Conservation (phyloP, 2,329 filamentous ascomycete genomes). For the Mycogone perniciosa region DNA sequence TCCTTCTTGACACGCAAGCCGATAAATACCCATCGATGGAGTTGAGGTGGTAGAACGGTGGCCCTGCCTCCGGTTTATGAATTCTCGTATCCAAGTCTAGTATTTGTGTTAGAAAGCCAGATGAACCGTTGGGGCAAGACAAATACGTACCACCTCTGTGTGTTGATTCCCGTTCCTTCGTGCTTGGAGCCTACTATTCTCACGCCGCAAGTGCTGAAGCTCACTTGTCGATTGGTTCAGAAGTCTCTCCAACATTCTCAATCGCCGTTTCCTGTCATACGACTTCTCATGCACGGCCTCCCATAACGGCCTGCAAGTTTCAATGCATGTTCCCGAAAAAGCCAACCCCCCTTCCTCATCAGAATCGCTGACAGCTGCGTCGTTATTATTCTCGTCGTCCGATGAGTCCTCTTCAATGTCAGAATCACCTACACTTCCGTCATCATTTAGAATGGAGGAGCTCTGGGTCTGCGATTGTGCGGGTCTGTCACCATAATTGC, state of each 20-base stretch:
- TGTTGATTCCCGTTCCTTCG: neutral
- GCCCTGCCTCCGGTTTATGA: neutral
- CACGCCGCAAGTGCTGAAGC: no score
- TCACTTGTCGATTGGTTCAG: neutral
- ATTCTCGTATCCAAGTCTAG: neutral
- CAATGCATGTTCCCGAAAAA: neutral
- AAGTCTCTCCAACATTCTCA: neutral
- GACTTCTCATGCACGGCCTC: constrained; percentile 1
- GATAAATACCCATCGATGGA: neutral
- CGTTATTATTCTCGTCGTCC: neutral
- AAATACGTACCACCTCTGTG: neutral
- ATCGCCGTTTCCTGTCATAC: neutral
- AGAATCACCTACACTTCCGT: neutral
- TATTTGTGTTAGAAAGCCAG: neutral
- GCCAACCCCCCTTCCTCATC: neutral
- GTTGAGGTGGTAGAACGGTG: neutral
- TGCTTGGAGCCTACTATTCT: neutral
- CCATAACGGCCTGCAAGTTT: neutral
- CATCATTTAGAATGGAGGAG: no score
- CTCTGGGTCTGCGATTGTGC: no score
- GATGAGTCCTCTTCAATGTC: neutral
- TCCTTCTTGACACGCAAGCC: constrained; percentile 5
- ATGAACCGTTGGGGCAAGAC: no score
- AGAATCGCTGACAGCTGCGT: neutral
- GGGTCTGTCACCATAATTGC: no score